Evolutionary conservation across 139 green algal species (phyloP).

Genomic region (Closterium sp.): DNA sequence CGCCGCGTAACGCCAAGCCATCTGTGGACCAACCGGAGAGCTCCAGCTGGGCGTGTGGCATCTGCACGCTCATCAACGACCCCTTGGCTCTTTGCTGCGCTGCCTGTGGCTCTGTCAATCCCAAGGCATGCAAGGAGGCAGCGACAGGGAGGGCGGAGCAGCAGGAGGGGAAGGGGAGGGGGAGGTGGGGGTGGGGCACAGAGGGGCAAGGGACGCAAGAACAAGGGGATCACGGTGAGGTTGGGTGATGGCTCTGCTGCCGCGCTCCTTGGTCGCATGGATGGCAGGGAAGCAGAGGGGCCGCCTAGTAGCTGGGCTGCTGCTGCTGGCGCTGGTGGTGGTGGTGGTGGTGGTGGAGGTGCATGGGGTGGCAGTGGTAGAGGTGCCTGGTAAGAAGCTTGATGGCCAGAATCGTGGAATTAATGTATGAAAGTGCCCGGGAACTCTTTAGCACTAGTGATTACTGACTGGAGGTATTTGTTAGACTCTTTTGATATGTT

Average conservation of each 20-base stretch:
- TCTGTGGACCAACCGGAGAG: not conserved
- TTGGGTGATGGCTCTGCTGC: slow-evolving; percentile 10
- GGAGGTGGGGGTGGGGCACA: not conserved
- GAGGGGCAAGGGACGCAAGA: slow-evolving; percentile 13
- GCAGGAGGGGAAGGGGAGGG: no score
- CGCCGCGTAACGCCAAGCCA: not conserved
- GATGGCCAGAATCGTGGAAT: no score
- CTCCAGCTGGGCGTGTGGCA: slow-evolving; percentile 10
- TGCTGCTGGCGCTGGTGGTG: not conserved
- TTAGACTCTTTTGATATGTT: no score
- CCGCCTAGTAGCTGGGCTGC: not conserved
- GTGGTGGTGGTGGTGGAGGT: not conserved
- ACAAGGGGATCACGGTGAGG: slow-evolving; percentile 6
- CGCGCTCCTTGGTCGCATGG: not conserved
- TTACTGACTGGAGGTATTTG: not conserved
- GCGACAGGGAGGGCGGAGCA: not conserved
- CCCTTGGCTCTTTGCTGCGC: not conserved
- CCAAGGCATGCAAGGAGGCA: not conserved
- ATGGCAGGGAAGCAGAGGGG: not conserved
- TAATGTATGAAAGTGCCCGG: not conserved
- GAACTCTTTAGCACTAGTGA: not conserved
- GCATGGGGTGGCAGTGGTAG: not conserved
- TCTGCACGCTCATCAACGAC: slow-evolving; percentile 34
- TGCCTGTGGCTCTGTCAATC: slow-evolving; percentile 15
- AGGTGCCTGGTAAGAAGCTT: not conserved